Conservation (phyloP, 2,329 filamentous ascomycete genomes). For the Cordyceps militaris region DNA sequence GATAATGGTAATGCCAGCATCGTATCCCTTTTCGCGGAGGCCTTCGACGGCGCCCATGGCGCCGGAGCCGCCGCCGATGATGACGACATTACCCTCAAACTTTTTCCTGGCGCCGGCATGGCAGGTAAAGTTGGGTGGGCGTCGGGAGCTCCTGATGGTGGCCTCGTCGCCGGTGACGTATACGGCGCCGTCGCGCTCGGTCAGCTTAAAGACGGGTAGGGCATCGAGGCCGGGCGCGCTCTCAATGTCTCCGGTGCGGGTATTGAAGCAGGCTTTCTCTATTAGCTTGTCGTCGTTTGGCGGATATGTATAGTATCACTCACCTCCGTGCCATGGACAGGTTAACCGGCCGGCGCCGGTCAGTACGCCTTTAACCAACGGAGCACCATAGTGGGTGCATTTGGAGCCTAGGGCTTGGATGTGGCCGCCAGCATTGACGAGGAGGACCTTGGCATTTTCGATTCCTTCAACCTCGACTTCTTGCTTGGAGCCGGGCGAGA, state of each 20-base stretch:
- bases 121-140: constrained; percentile 69
- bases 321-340: constrained; percentile 95
- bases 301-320: constrained; percentile 18
- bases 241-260: constrained; percentile 84
- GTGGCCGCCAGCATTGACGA: constrained; percentile 70
- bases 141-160: constrained; percentile 67
- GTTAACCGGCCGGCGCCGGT: constrained; percentile 76
- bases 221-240: constrained; percentile 86
- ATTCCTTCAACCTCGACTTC: constrained; percentile 90
- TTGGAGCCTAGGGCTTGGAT: constrained; percentile 75
- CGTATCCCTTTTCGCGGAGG: constrained; percentile 74
- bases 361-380: constrained; percentile 77
- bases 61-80: constrained; percentile 83
- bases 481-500: constrained; percentile 75
- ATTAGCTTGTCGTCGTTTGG: not conserved
- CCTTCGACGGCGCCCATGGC: constrained; percentile 75
- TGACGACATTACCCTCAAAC: constrained; percentile 61
- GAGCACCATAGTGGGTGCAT: constrained; percentile 90
- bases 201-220: constrained; percentile 73
- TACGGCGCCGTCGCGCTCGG: constrained; percentile 73
- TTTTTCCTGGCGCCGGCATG: constrained; percentile 39
- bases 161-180: constrained; percentile 78
- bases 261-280: constrained; percentile 77
- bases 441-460: constrained; percentile 75
- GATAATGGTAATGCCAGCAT: constrained; percentile 73